Evolutionary conservation across 1,139 yeast genomes (phyloP).

Genomic region (Hanseniaspora uvarum): DNA sequence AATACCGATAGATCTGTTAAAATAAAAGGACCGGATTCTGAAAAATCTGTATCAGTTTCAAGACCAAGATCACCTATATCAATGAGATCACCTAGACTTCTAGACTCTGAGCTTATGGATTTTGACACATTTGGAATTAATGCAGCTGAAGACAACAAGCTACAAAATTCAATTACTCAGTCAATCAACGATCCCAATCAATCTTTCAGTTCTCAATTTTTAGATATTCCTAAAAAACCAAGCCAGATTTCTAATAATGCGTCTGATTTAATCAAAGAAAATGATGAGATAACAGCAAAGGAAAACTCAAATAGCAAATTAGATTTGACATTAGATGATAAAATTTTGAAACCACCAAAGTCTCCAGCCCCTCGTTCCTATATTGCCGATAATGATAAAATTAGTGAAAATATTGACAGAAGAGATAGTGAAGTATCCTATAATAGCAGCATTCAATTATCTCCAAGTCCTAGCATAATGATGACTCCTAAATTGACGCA

Average conservation of each 20-base stretch:
- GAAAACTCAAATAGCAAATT: not conserved
- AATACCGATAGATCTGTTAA: slow-evolving; percentile 11
- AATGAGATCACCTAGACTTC: slow-evolving; percentile 10
- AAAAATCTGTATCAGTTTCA: not conserved
- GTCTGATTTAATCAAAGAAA: not conserved
- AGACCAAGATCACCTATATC: slow-evolving; percentile 2
- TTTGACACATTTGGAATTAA: not conserved
- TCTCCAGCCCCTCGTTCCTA: slow-evolving; percentile 4
- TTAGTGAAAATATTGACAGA: not conserved
- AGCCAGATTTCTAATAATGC: not conserved
- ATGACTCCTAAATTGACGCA: not conserved
- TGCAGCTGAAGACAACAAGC: not conserved
- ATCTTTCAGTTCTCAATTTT: not conserved
- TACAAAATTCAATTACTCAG: not conserved
- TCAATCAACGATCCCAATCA: not conserved
- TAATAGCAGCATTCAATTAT: slow-evolving; percentile 14
- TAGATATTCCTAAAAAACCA: not conserved
- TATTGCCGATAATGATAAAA: not conserved
- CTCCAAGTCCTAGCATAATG: slow-evolving; percentile 10
- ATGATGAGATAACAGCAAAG: not conserved
- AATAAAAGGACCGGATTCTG: slow-evolving; percentile 1
- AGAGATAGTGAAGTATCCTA: not conserved
- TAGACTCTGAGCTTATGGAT: slow-evolving; percentile 4
- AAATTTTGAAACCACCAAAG: slow-evolving; percentile 3
- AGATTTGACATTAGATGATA: not conserved